Percentiles rank a stretch among this genome's conserved stretches.
Conservation (phyloP, 2,329 filamentous ascomycete species). For the Aurifilum marmelostoma region DNA sequence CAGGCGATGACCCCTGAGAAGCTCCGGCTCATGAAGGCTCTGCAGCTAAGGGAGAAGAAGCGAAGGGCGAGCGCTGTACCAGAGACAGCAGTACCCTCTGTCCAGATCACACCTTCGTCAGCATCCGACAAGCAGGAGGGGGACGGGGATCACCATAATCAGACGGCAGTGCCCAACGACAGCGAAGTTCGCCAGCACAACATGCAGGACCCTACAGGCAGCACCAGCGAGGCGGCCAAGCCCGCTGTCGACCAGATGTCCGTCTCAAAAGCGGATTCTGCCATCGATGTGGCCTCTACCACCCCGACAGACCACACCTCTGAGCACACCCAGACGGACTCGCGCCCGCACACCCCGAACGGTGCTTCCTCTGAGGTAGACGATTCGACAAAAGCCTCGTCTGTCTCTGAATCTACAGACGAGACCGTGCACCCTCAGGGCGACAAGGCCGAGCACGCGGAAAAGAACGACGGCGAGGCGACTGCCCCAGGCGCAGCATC, state of each 20-base stretch:
- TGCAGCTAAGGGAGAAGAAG: constrained; percentile 87
- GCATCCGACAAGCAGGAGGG: constrained; percentile 10
- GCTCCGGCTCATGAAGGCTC: constrained; percentile 87
- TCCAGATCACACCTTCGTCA: constrained; percentile 32
- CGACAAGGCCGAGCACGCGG: constrained; percentile 35
- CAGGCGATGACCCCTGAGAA: constrained; percentile 81
- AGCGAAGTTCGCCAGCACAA: constrained; percentile 22
- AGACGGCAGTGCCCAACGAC: constrained; percentile 33
- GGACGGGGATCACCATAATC: constrained; percentile 35
- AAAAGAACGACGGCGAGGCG: constrained; percentile 22
- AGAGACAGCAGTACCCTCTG: constrained; percentile 33
- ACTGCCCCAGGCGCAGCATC: constrained; percentile 13
- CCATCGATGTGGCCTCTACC: constrained; percentile 55
- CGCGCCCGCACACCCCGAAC: constrained; percentile 60
- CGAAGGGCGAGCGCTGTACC: constrained; percentile 47
- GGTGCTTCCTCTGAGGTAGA: constrained; percentile 58
- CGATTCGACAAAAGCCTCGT: constrained; percentile 66
- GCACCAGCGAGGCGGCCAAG: constrained; percentile 21
- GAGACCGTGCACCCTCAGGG: constrained; percentile 55
- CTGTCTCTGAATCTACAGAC: constrained; percentile 65
- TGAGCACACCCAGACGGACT: constrained; percentile 56
- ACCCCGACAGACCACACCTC: constrained; percentile 51
- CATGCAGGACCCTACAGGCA: constrained; percentile 26
- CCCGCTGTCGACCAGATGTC: constrained; percentile 39
- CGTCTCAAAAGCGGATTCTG: constrained; percentile 57